Percentiles rank a stretch among this genome's conserved stretches.
Conservation (phyloP, 2,329 filamentous ascomycete species). For the Fusarium incarnatum region DNA sequence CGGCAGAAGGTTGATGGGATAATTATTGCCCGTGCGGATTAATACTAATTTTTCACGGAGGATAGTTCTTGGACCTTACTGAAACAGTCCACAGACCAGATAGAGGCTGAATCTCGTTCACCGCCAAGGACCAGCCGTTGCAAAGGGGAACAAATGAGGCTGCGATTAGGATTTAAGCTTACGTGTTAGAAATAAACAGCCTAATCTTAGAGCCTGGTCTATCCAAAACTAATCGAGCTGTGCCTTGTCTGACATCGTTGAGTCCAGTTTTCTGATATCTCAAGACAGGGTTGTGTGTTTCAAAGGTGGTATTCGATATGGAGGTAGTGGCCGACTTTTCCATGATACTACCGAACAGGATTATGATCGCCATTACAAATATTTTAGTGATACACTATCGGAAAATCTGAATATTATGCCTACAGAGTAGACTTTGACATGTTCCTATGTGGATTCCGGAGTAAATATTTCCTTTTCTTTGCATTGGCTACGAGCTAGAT, state of each 20-base stretch:
- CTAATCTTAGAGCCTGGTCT: not conserved
- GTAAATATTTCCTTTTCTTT: not conserved
- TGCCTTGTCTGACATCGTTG: not conserved
- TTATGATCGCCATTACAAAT: not conserved
- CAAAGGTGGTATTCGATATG: not conserved
- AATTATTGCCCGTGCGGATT: conserved; percentile 2
- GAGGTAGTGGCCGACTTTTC: not conserved
- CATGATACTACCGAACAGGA: not conserved
- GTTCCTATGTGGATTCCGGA: not conserved
- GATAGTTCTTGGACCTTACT: not conserved
- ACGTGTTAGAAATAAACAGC: not conserved
- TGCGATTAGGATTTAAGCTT: not conserved
- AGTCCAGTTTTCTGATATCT: not conserved
- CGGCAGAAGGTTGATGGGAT: conserved; percentile 2
- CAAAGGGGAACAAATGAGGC: not conserved
- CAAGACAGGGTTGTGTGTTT: not conserved
- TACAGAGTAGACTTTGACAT: not conserved
- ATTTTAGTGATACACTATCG: not conserved
- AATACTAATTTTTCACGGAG: not conserved
- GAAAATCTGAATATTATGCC: too few species aligned
- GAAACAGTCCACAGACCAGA: not conserved
- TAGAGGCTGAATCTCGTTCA: not conserved
- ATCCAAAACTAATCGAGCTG: not conserved
- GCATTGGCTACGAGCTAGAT: not conserved
- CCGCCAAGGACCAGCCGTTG: not conserved